These are phyloP conservation scores for Leccinum griseonigrum DNA, from an alignment of 1,284 basidiomycete species.

Conservation along the genomic window DNA sequence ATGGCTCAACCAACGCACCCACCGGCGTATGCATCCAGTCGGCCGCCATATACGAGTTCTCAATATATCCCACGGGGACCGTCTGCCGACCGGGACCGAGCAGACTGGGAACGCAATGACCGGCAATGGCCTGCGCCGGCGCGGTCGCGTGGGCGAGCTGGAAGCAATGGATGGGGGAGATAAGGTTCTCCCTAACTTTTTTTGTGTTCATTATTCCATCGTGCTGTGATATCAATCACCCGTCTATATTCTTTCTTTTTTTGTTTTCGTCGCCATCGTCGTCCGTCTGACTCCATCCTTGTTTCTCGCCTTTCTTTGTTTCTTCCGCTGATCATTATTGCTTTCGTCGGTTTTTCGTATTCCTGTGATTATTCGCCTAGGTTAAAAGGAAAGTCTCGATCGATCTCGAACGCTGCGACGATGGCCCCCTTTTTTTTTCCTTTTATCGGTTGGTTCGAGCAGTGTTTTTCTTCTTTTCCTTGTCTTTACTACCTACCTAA, in stretches of 20 bases:
- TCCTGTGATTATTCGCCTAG: slow-evolving; percentile 12
- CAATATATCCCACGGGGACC: slow-evolving; percentile 40
- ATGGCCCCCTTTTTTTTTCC: not conserved
- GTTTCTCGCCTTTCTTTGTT: not conserved
- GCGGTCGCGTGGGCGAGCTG: slow-evolving; percentile 30
- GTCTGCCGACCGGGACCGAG: slow-evolving; percentile 42
- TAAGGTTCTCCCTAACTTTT: slow-evolving; percentile 7
- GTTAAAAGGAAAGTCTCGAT: slow-evolving; percentile 12
- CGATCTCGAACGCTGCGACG: slow-evolving; percentile 3
- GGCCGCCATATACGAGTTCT: slow-evolving; percentile 25
- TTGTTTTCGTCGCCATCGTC: not conserved
- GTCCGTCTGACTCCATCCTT: not conserved
- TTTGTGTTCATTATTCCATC: slow-evolving; percentile 6
- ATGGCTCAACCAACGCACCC: slow-evolving; percentile 25
- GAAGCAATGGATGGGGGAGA: slow-evolving; percentile 34
- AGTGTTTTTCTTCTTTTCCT: not conserved
- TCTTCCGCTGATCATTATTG: slow-evolving; percentile 33
- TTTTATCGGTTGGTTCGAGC: slow-evolving; percentile 1
- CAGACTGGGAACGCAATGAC: slow-evolving; percentile 39
- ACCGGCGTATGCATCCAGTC: slow-evolving; percentile 22
- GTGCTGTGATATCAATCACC: slow-evolving; percentile 13
- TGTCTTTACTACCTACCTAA: slow-evolving; percentile 1
- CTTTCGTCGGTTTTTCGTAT: slow-evolving; percentile 20
- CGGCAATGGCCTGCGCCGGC: slow-evolving; percentile 26
- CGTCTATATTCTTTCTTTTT: not conserved